Evolutionary conservation across 441 rosid species (phyloP), one percentile per base, ranked within the genome.

Genomic region (Populus hybrid): DNA sequence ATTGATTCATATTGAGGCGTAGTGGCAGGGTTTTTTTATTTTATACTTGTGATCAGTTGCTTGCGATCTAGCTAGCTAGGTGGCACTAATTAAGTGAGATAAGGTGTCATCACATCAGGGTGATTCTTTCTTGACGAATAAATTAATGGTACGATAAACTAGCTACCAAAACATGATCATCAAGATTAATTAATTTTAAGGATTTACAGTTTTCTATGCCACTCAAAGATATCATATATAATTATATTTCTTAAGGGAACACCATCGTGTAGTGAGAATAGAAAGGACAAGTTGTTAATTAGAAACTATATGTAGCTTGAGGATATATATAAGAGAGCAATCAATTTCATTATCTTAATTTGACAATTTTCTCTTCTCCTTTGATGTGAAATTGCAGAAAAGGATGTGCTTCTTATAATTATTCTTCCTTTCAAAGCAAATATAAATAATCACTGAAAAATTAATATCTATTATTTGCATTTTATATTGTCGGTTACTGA

Each of bases 61-160:
- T 30, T 3, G 18, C 61, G 16, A 54, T 20, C 21, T 63, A 10
- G 67, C 38, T 79, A 38, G 86, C 32, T 30, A 30, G 32, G 57
- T 78, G 77, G 57, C 40, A 65, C 11, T 72, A 73, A 64, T 64
- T 73, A 46, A 59, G 76, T 16, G 34, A 16, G 20, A 14, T 12
- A 73, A 36, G 16, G 23, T n/a, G 76, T 35, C 76, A 2, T 61
- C 9, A 14, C 32, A 54, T 54, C n/a, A 18, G 57, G 69, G 14
- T 63, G 16, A 68, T 63, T 73, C 57, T 30, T 14, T 35, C 23
- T 2, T 8, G n/a, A 54, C 38, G 1, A 35, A 10, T 73, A 26
- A 10, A 32, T 10, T 71, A 71, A 42, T 11, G 23, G 20, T 71
- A 42, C 9, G 63, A 42, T 42, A 23, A 46, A 50, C 59, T 50